Percentiles rank a stretch among this genome's conserved stretches.
These are phyloP conservation scores for Clitopilus passeckerianus DNA, from an alignment of 768 basidiomycete species.

Conservation along the genomic window DNA sequence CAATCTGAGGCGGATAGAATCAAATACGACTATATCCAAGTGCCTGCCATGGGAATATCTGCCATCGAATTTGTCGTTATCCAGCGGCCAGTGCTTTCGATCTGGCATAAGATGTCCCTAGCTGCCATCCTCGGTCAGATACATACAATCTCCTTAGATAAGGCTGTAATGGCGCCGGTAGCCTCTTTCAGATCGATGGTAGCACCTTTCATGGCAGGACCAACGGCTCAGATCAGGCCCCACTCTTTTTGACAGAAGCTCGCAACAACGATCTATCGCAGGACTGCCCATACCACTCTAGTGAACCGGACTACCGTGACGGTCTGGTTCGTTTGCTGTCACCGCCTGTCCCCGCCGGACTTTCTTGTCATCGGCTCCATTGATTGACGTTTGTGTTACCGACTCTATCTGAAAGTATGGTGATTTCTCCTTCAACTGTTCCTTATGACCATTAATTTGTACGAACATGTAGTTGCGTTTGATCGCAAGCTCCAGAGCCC, in stretches of 20 bases:
- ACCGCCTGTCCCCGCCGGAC: not conserved
- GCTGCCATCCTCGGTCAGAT: not conserved
- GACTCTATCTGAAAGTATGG: not conserved
- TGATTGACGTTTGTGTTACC: not conserved
- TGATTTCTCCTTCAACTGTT: not conserved
- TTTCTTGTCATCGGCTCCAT: not conserved
- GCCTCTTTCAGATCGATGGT: not conserved
- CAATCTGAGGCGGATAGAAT: not conserved
- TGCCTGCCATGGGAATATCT: not conserved
- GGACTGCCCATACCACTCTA: not conserved
- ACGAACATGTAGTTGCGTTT: not conserved
- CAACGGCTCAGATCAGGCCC: not conserved
- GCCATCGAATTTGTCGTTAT: not conserved
- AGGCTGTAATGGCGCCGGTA: not conserved
- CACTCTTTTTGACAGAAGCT: not conserved
- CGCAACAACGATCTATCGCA: not conserved
- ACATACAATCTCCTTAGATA: no score
- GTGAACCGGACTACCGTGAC: not conserved
- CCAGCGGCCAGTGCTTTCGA: not conserved
- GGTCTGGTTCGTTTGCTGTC: not conserved
- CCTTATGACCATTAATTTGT: not conserved
- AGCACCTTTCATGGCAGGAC: not conserved
- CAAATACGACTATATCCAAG: not conserved
- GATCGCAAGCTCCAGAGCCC: no score
- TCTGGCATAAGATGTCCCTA: not conserved